These are phyloP conservation scores for Coemansia aciculifera DNA, from an alignment of 192 early-diverging fungal species.

Conservation along the genomic window DNA sequence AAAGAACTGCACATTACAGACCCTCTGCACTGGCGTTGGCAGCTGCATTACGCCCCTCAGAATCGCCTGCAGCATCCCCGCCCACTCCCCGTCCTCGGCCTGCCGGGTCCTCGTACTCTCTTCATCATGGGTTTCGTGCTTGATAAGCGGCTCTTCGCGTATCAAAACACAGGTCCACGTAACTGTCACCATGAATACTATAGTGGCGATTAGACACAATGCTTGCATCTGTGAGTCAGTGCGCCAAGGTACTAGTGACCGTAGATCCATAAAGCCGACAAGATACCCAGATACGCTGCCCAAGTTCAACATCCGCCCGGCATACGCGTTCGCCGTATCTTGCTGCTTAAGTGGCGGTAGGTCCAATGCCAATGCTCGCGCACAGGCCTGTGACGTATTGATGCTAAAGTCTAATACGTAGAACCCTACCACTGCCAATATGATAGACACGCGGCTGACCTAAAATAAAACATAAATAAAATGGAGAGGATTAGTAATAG, in stretches of 20 bases:
- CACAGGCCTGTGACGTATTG: conserved; percentile 84
- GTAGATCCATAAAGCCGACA: conserved; percentile 80
- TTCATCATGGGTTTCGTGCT: background rate
- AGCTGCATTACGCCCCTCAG: conserved; percentile 46
- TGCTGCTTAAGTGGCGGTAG: conserved; percentile 78
- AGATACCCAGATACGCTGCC: conserved; percentile 88
- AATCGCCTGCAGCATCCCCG: conserved; percentile 24
- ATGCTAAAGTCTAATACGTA: conserved; percentile 92
- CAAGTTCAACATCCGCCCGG: conserved; percentile 82
- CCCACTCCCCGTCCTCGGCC: conserved; percentile 19
- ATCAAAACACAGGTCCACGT: conserved; percentile 66
- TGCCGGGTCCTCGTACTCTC: background rate
- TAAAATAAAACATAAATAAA: too few relatives aligned
- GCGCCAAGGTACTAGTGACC: conserved; percentile 61
- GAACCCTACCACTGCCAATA: conserved; percentile 81
- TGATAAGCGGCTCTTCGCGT: conserved; percentile 51
- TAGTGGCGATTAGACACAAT: conserved; percentile 73
- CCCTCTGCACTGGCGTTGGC: conserved; percentile 71
- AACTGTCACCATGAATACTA: conserved; percentile 65
- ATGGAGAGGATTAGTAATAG: background rate
- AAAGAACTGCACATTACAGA: conserved; percentile 94
- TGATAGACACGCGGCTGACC: conserved; percentile 56
- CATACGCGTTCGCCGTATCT: conserved; percentile 79
- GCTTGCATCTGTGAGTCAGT: conserved; percentile 79
- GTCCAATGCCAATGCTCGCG: conserved; percentile 86